A percentile compares a stretch with the other conserved stretches of the same genome.
phyloP scores from a whole-genome alignment of 164 flowering plant species.

The Kalanchoe fedtschenkoi region DNA sequence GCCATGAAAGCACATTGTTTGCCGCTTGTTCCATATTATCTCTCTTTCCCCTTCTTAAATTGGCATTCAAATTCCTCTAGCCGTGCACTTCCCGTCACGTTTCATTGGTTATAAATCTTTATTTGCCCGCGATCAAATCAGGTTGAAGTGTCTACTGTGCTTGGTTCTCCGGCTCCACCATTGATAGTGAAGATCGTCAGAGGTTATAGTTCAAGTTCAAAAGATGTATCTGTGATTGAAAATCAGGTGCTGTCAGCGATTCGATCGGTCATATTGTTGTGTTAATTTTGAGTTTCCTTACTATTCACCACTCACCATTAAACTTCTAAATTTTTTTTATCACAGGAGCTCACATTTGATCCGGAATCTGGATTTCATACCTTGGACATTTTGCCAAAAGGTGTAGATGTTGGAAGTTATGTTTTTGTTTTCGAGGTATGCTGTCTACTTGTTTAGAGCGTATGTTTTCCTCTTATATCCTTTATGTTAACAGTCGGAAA shows the following conservation, averaged over 20 bases:
- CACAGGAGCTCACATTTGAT: conserved; percentile 70
- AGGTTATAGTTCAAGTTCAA: conserved; percentile 32
- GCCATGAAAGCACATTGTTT: not conserved
- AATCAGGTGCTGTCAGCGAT: conserved; percentile 30
- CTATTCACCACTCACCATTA: not conserved
- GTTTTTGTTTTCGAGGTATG: conserved; percentile 68
- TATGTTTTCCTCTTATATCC: conserved; percentile 1
- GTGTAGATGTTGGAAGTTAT: conserved; percentile 73
- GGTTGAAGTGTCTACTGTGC: conserved; percentile 54
- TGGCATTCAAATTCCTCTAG: not conserved
- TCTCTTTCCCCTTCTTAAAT: not conserved
- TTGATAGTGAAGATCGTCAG: conserved; percentile 41
- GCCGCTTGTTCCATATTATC: not conserved
- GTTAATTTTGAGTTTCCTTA: not conserved
- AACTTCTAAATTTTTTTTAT: not conserved
- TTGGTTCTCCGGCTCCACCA: conserved; percentile 55
- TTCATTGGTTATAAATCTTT: not conserved
- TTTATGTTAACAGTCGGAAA: conserved; percentile 1
- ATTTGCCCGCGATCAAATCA: conserved; percentile 12
- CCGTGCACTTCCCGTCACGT: not conserved
- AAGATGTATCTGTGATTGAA: conserved; percentile 34
- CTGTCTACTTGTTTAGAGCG: conserved; percentile 7
- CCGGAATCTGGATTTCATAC: conserved; percentile 31
- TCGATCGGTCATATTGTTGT: not conserved
- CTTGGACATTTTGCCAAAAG: conserved; percentile 45